Base-by-base conservation (phyloP, 129 eudicot genomes). In the Solidago caesia region DNA sequence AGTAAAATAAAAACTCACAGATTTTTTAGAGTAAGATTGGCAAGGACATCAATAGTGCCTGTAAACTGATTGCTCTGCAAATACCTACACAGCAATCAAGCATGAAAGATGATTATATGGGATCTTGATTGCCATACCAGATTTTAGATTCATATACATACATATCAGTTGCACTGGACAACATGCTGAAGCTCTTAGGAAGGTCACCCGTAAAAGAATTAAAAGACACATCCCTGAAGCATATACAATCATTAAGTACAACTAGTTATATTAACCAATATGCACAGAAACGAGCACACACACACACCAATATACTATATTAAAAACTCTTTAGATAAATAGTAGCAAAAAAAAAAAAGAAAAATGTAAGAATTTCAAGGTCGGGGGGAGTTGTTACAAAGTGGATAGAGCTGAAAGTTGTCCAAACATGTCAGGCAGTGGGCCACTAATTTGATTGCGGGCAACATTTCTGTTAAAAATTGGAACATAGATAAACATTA, bases 201-300 rank as follows among this genome's bases (percentile, higher is more conserved):
- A 89, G 80, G 68, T 76, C 69, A 44, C 91, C 91, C 43, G 86
- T 53, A 58, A 89, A 43, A 27, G 76, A 71, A 79, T 89, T 89
- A 75, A 4, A 80, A 67, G 96, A 86, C 44, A 89, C 70, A 86
- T 89, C 96, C 86, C 96, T 89, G 84, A 72, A 86, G 62, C 49
- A 29, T 63, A 13, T 8, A 53, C 25, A 66, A 46, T 53, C 44
- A 21, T 21, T 43, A 64, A 48, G 4, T 7, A n/a, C 27, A 46
- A 6, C 12, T 55, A n/a, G 13, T 27, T 71, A 33, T 71, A 56
- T 57, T 8, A 44, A 13, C 43, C 59, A 44, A 44, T 15, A 71
- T 11, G 65, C 8, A 7, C 58, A 53, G 21, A 53, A 53, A 53
- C 7, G 15, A 33, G 15, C 59, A 53, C 15, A n/a, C 8, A 7